Conservation (phyloP, 148 eudicot species). For the Rhododendron mucronatum region DNA sequence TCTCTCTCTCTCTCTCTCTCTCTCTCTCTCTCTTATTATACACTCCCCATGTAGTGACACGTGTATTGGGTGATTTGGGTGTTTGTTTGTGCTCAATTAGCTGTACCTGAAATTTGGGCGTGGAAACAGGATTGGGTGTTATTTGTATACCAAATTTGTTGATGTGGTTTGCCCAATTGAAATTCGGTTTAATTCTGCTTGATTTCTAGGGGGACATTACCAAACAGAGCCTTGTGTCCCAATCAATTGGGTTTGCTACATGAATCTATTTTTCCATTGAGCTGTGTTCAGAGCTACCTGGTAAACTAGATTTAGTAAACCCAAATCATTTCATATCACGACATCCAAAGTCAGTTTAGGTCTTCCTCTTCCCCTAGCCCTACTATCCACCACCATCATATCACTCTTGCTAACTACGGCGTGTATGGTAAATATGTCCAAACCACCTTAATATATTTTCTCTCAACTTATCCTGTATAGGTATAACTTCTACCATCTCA, state of each 20-base stretch:
- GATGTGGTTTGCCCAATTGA: background rate
- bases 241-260: no score
- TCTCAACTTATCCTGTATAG: no score
- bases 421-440: no score
- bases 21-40: background rate
- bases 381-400: no score
- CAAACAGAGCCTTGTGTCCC: background rate
- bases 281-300: no score
- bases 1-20: background rate
- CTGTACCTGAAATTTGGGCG: background rate
- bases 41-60: background rate
- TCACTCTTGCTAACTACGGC: no score
- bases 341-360: background rate
- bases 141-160: background rate
- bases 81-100: background rate
- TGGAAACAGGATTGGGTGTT: background rate
- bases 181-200: background rate
- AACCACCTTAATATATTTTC: no score
- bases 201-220: background rate
- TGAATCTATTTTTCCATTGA: no score
- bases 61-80: no score
- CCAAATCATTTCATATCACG: background rate
- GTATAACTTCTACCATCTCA: no score
- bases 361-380: background rate
- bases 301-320: background rate